Percentiles rank a stretch among this genome's conserved stretches.
Evolutionary conservation across 2,329 filamentous ascomycete genomes (phyloP).

Genomic region (Diaporthe longicolla): DNA sequence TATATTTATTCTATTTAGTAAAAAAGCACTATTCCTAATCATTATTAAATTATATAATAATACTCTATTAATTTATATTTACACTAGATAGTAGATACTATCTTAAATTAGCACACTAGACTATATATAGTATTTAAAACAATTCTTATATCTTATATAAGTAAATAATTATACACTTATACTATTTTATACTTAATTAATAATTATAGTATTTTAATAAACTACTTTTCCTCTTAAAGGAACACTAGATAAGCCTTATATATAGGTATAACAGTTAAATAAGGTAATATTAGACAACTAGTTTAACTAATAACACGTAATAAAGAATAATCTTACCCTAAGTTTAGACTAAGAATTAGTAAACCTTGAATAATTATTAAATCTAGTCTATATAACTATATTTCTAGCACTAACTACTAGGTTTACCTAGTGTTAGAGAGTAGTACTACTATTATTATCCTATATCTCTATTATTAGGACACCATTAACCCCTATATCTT

Average conservation of each 20-base stretch:
- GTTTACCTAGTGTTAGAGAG: conserved; percentile 14
- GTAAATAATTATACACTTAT: not conserved
- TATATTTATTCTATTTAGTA: not conserved
- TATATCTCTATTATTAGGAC: not conserved
- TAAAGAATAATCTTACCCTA: too few relatives aligned
- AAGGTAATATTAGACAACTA: too few relatives aligned
- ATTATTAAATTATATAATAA: not conserved
- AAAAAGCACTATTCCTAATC: not conserved
- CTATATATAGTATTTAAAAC: not conserved
- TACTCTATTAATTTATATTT: not conserved
- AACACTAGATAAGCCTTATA: too few relatives aligned
- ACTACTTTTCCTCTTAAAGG: not conserved
- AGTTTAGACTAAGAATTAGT: too few relatives aligned
- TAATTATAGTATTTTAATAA: not conserved
- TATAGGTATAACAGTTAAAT: too few relatives aligned
- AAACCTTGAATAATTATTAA: too few relatives aligned
- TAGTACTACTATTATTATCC: conserved; percentile 7
- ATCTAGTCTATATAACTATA: not conserved
- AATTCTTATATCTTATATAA: not conserved
- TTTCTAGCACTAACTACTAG: not conserved
- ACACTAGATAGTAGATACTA: too few relatives aligned
- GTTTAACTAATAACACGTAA: too few relatives aligned
- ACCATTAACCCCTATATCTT: not conserved
- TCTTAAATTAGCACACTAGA: not conserved
- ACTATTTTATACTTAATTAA: not conserved